A percentile compares a stretch with the other conserved stretches of the same genome.
phyloP scores from a whole-genome alignment of 2,329 filamentous ascomycete genomes.

The Fusarium caatingaense region DNA sequence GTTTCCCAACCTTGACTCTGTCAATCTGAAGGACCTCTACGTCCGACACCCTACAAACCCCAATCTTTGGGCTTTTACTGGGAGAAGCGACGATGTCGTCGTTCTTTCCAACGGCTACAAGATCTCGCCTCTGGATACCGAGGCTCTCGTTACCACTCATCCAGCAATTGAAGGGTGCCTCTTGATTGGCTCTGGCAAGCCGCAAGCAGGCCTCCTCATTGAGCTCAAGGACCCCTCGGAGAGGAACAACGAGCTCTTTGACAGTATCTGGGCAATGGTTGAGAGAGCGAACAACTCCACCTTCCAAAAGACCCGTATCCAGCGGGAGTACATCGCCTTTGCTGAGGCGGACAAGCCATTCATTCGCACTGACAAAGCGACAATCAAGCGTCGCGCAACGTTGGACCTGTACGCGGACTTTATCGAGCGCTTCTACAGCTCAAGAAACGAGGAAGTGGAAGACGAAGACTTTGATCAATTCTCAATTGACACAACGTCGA shows the following conservation, averaged over 20 bases:
- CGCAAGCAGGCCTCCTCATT: background rate
- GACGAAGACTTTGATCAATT: constrained; percentile 8
- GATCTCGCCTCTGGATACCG: constrained; percentile 47
- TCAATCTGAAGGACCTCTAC: constrained; percentile 50
- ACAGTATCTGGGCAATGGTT: background rate
- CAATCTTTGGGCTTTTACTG: constrained; percentile 47
- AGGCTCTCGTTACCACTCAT: constrained; percentile 45
- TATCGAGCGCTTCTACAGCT: constrained; percentile 6
- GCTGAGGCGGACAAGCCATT: background rate
- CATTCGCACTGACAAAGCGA: constrained; percentile 10
- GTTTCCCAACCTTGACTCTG: constrained; percentile 42
- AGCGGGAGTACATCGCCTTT: constrained; percentile 4
- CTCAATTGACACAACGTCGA: background rate
- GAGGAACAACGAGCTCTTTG: constrained; percentile 1
- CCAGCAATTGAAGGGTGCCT: constrained; percentile 45
- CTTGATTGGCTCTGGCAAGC: constrained; percentile 7
- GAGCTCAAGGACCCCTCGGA: background rate
- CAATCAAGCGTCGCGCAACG: constrained; percentile 9
- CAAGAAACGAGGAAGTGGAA: background rate
- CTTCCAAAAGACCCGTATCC: constrained; percentile 1
- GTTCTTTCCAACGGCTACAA: constrained; percentile 50
- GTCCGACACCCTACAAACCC: constrained; percentile 45
- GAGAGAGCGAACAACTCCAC: constrained; percentile 11
- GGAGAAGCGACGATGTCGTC: constrained; percentile 48
- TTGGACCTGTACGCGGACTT: constrained; percentile 5